Percentiles rank a stretch among this genome's conserved stretches.
These are phyloP conservation scores for Acanthamoeba culbertsoni DNA, from an alignment of 208 protist species.

Conservation along the genomic window DNA sequence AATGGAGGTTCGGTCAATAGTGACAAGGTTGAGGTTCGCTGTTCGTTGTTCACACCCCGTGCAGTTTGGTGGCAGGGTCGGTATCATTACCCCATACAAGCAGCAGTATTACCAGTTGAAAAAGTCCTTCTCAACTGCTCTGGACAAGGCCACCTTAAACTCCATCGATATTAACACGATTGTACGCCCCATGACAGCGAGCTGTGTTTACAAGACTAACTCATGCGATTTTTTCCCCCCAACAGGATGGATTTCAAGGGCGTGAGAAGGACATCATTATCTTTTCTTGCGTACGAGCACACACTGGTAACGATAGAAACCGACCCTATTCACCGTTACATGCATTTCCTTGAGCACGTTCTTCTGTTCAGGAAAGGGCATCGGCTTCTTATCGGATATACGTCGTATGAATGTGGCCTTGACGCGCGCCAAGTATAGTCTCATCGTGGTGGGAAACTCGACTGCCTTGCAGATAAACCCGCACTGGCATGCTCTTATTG, in stretches of 20 bases:
- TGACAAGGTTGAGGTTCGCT: background rate
- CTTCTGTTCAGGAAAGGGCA: background rate
- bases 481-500: slow-evolving; percentile 65
- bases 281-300: slow-evolving; percentile 81
- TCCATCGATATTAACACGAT: slow-evolving; percentile 74
- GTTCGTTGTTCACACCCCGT: background rate
- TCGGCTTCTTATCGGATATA: slow-evolving; percentile 83
- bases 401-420: slow-evolving; percentile 85
- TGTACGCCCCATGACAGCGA: slow-evolving; percentile 23
- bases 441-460: slow-evolving; percentile 75
- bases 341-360: background rate
- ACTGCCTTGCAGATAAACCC: slow-evolving; percentile 37
- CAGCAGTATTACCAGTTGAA: slow-evolving; percentile 66
- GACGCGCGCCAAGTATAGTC: slow-evolving; percentile 74
- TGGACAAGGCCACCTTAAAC: slow-evolving; percentile 31
- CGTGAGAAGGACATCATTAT: slow-evolving; percentile 86
- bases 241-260: slow-evolving; percentile 82
- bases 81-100: slow-evolving; percentile 83
- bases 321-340: background rate
- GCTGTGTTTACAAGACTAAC: background rate
- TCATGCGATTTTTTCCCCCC: background rate
- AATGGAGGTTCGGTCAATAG: slow-evolving; percentile 55
- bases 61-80: slow-evolving; percentile 68
- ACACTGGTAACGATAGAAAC: background rate
- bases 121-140: background rate